Conservation (phyloP, 2,329 filamentous ascomycete genomes). For the Falciphora oryzae region DNA sequence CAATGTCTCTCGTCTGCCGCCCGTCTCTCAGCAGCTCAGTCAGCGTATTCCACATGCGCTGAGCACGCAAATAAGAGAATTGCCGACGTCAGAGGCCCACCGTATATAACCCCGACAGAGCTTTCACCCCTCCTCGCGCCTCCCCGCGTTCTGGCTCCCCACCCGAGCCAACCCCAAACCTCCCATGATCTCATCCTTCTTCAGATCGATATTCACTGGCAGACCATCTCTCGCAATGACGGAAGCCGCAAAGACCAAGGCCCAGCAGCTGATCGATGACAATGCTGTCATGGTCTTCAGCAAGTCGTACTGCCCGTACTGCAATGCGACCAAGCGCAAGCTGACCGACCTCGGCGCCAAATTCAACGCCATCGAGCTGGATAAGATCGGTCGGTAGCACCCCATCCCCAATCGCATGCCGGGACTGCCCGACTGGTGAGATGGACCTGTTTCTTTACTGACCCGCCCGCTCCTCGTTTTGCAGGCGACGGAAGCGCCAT, state of each 20-base stretch:
- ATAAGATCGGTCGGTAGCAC: slow-evolving; percentile 66
- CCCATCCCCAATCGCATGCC: slow-evolving; percentile 12
- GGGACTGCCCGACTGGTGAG: slow-evolving; percentile 11
- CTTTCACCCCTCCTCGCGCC: background rate
- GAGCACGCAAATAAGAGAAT: background rate
- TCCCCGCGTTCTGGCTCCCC: background rate
- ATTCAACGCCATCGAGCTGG: slow-evolving; percentile 73
- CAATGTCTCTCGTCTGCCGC: background rate
- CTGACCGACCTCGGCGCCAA: slow-evolving; percentile 66
- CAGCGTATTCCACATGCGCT: background rate
- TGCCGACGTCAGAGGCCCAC: slow-evolving; percentile 7
- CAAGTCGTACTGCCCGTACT: slow-evolving; percentile 97
- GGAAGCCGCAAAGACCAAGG: slow-evolving; percentile 78
- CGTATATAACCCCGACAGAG: background rate
- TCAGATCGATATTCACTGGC: slow-evolving; percentile 63
- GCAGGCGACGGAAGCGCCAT: slow-evolving; percentile 76
- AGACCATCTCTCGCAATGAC: slow-evolving; percentile 60
- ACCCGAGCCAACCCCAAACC: background rate
- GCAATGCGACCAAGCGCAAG: slow-evolving; percentile 69
- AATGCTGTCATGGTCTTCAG: slow-evolving; percentile 92
- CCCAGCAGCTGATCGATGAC: slow-evolving; percentile 79
- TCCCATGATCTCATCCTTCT: slow-evolving; percentile 33
- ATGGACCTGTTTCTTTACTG: slow-evolving; percentile 3
- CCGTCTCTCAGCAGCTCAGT: background rate
- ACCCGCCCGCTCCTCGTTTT: background rate